Conservation (phyloP, 1,284 basidiomycete species). For the Rugosomyces carneus region DNA sequence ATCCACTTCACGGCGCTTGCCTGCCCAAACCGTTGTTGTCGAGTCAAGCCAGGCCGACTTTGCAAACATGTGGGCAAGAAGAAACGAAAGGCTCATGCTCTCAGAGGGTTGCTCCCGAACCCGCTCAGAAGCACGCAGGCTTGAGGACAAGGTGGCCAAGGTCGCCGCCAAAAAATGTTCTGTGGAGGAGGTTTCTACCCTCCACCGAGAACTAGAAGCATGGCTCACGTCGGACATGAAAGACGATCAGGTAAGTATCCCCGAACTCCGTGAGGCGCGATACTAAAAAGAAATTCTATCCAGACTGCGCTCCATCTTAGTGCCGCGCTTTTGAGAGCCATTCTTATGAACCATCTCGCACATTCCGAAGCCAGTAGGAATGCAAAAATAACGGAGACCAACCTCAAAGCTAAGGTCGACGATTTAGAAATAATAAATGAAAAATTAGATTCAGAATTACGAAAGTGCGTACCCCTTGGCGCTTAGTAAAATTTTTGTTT, state of each 20-base stretch:
- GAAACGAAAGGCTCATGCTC: conserved; percentile 34
- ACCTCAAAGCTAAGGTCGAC: conserved; percentile 56
- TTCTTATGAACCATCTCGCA: conserved; percentile 72
- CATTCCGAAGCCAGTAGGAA: conserved; percentile 66
- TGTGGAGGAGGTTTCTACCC: conserved; percentile 69
- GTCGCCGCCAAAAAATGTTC: conserved; percentile 81
- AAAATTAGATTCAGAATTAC: conserved; percentile 61
- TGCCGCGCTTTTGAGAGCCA: conserved; percentile 67
- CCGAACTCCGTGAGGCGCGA: too few species aligned
- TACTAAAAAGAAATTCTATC: not conserved
- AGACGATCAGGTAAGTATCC: conserved; percentile 50
- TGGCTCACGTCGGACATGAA: conserved; percentile 59
- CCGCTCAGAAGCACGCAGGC: conserved; percentile 53
- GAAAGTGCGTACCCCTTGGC: conserved; percentile 38
- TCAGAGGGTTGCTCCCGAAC: conserved; percentile 34
- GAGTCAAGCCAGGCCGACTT: conserved; percentile 43
- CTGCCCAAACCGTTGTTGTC: conserved; percentile 32
- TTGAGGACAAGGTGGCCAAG: conserved; percentile 70
- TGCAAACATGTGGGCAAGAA: conserved; percentile 41
- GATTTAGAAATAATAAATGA: conserved; percentile 51
- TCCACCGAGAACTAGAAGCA: conserved; percentile 68
- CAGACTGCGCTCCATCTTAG: conserved; percentile 51
- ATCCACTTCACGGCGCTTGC: conserved; percentile 53
- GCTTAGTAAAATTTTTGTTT: conserved; percentile 13
- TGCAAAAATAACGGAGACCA: conserved; percentile 53